Evolutionary conservation across 371 early-diverging fungal genomes (phyloP), one percentile per base, ranked within the genome.

Genomic region (Coemansia sp.): DNA sequence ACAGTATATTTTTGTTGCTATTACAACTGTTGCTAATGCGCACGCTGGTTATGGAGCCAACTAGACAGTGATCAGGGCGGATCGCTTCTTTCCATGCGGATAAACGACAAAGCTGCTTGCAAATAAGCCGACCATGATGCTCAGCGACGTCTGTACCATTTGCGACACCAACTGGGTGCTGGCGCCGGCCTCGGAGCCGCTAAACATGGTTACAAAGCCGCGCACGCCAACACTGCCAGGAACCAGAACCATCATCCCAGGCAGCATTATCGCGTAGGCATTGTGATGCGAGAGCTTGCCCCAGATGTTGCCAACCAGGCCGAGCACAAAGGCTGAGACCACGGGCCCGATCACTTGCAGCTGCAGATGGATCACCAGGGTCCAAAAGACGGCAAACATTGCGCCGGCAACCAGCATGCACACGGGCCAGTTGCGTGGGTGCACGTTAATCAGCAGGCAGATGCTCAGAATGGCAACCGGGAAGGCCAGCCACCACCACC

Each of bases 161-260:
- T 81, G 77, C 40, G 79, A 78, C 24, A 80, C 76, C 31, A 84
- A 77, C 38, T 67, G 60, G 11, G 77, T 60, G 18, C 75, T 81
- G n/a, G 68, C n/a, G 32, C 60, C 56, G 34, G 16, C 33, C 7
- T 44, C 58, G 3, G 60, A 50, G 36, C 58, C 60, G 24, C 44
- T 64, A 34, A 85, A 72, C 56, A 85, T 76, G 1, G 75, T 66
- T 59, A 84, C 63, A n/a, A 81, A 76, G 32, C 77, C 77, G 24
- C 77, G 51, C n/a, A 87, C 85, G 12, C 85, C 85, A 1, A 83
- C 44, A 29, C 77, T 69, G 10, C 87, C 87, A 1, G 86, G 87
- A 0, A 85, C 85, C 31, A 85, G 75, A 36, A 84, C 58, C 47
- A 83, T 58, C 14, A 86, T 79, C 0, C 83, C 83, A 4, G 81